Evolutionary conservation across 805 yeast species (phyloP), one percentile per base, ranked within the genome.

Genomic region (Lipomyces lipofer): DNA sequence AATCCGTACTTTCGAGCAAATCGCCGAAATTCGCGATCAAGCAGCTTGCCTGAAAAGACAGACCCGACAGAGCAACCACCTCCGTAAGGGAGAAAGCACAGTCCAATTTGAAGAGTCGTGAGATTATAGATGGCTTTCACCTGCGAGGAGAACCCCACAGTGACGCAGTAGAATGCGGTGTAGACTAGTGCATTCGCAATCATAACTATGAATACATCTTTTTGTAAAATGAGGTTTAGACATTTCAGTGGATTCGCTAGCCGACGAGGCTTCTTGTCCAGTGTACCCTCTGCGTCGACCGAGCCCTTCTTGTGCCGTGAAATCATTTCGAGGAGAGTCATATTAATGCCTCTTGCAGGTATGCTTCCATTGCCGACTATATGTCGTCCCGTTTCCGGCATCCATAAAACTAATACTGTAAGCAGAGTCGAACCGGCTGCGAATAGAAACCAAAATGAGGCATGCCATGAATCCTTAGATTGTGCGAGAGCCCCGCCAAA

Each of bases 361-460:
- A 86, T 61, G 67, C 89, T 82, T 58, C 96, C 72, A 33, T 88
- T 70, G 1, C 84, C 79, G 7, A 86, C 71, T n/a, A 89, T 71
- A 19, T 80, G 73, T 70, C 86, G 74, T 39, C 89, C 73, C 0
- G 97, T 90, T 66, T 90, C 97, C 1, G 97, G 97, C 19, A 89
- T 36, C 61, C 60, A 58, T 44, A 85, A 75, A 7, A 81, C 59
- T 33, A 88, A 71, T 46, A 79, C 57, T 0, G 80, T 19, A 24
- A 78, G 72, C 49, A 78, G 77, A 12, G 76, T 68, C 1, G 84
- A 88, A 0, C 88, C 79, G 43, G 85, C 69, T 21, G 85, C 84
- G 19, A 84, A 86, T 71, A 87, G 72, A 50, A 87, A 82, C 95
- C 95, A 89, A 65, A 86, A 92, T 2, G 95, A 86, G 2, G 92